Conservation (phyloP, 2,329 filamentous ascomycete genomes). For the Phyllosticta ampelicida region DNA sequence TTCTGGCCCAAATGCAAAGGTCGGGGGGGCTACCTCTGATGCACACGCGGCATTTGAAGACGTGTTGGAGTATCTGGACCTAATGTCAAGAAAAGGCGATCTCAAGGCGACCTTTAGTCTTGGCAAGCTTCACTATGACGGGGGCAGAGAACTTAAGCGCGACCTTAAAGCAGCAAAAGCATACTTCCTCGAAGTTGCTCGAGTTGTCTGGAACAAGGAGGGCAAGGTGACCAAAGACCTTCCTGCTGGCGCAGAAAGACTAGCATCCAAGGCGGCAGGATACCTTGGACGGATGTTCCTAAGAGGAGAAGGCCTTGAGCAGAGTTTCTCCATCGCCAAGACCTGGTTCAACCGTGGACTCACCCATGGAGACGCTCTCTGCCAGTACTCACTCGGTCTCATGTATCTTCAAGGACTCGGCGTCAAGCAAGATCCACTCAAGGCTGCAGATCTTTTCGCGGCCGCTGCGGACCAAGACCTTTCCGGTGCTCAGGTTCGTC, state of each 20-base stretch:
- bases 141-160: constrained; percentile 60
- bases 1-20: constrained; percentile 70
- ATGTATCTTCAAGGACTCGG: constrained; percentile 75
- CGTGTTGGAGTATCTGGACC: constrained; percentile 84
- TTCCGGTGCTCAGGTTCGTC: constrained; percentile 67
- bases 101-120: constrained; percentile 78
- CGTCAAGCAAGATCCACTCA: constrained; percentile 55
- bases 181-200: constrained; percentile 71
- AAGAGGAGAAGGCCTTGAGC: constrained; percentile 71
- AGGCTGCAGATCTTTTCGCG: constrained; percentile 66
- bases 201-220: constrained; percentile 71
- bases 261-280: constrained; percentile 73
- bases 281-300: constrained; percentile 84
- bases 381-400: constrained; percentile 72
- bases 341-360: constrained; percentile 78
- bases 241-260: constrained; percentile 61
- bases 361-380: constrained; percentile 65
- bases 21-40: constrained; percentile 62
- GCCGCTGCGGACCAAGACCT: constrained; percentile 73
- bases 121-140: constrained; percentile 80
- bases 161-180: constrained; percentile 64
- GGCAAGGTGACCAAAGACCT: constrained; percentile 63
- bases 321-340: constrained; percentile 64
- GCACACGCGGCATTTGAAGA: constrained; percentile 82
- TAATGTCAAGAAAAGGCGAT: constrained; percentile 84